These are phyloP conservation scores for Xylariaceae sp. DNA, from an alignment of 2,329 filamentous ascomycete genomes.

Conservation along the genomic window DNA sequence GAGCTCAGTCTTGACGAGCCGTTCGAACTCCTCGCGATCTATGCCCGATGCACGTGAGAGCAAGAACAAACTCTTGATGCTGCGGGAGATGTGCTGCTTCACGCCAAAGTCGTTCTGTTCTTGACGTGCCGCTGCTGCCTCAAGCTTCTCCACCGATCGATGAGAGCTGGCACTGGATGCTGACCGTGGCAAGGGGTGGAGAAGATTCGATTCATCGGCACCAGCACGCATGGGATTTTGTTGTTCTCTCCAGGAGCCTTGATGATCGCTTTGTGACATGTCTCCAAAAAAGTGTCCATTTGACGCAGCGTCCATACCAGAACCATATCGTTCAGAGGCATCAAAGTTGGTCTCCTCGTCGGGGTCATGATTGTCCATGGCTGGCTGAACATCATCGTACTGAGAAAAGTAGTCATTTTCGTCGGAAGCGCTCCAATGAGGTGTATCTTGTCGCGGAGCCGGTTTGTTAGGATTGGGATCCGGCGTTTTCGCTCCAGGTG, in stretches of 20 bases:
- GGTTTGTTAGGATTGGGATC: constrained; percentile 49
- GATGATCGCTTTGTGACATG: constrained; percentile 34
- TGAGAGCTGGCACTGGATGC: constrained; percentile 53
- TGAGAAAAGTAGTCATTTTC: constrained; percentile 72
- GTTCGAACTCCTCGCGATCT: constrained; percentile 67
- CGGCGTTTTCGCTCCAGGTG: constrained; percentile 58
- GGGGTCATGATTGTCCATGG: constrained; percentile 76
- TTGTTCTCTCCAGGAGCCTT: constrained; percentile 41
- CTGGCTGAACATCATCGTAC: constrained; percentile 73
- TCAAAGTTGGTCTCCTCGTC: constrained; percentile 53
- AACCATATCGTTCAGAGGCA: constrained; percentile 35
- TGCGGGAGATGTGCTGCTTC: constrained; percentile 72
- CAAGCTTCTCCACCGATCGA: constrained; percentile 58
- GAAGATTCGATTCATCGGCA: constrained; percentile 36
- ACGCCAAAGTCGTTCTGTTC: constrained; percentile 66
- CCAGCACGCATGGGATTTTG: constrained; percentile 37
- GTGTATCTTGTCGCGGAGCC: constrained; percentile 48
- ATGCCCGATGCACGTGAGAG: constrained; percentile 68
- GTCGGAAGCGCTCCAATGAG: constrained; percentile 35
- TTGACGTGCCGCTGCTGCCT: constrained; percentile 50
- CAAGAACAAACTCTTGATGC: constrained; percentile 70
- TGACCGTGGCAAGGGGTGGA: constrained; percentile 52
- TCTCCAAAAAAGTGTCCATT: constrained; percentile 26
- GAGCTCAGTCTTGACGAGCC: constrained; percentile 64
- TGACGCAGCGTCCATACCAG: constrained; percentile 26